Base-by-base conservation (phyloP, 2,329 filamentous ascomycete species). In the Fusarium haematococcum region DNA sequence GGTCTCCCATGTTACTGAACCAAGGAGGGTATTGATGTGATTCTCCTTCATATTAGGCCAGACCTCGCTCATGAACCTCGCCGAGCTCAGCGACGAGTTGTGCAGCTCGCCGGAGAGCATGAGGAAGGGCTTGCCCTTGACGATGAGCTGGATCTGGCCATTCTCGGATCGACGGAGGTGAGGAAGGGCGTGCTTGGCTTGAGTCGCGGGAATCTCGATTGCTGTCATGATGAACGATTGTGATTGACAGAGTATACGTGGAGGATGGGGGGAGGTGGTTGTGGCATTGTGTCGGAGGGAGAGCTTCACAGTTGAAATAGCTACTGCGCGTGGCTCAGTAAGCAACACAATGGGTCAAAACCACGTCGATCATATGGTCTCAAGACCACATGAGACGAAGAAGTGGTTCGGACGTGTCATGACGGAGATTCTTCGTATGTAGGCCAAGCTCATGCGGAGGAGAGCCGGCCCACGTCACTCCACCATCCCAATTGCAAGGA, bases 111-210 rank as follows among this genome's bases (percentile, higher is more conserved):
- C 82, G 0, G 80, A 64, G 4, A 81, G 76, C 79, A 81, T 81
- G 25, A 84, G 77, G 37, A 84, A 83, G 0, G 83, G 83, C 52
- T 83, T 80, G 20, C 80, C 81, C 58, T 84, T 80, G 67, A 84
- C 77, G 5, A 84, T 78, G 48, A 84, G 79, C 23, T 83, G 83
- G 8, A 73, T 78, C 45, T 80, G 79, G 23, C 80, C 75, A 67
- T 80, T 76, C 50, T 71, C 67, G 18, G 69, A 68, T 2, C 73
- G 79, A 14, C 57, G 37, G 0, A 80, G 71, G 18, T 79, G 76
- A 16, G 75, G 76, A 6, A 56, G 58, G 0, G 52, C 6, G 48
- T 68, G 43, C 5, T 67, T 58, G 20, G 57, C 35, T 52, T 57
- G 39, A 11, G 35, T 8, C 4, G 68, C 23, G 23, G 37, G 6